Conservation (phyloP, 2,329 filamentous ascomycete genomes). For the Colletotrichum somersetense region DNA sequence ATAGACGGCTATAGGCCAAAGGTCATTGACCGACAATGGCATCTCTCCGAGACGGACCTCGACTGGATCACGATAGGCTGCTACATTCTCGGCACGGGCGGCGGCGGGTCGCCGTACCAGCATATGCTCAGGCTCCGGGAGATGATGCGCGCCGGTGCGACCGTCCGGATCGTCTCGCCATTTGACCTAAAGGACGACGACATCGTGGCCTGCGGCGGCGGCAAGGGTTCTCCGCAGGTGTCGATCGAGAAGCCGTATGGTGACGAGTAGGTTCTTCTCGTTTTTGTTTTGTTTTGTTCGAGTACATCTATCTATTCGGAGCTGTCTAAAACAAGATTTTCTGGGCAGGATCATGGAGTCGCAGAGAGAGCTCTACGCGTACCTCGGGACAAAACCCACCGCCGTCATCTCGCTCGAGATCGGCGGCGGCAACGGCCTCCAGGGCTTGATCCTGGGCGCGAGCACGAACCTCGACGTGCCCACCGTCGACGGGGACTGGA, state of each 20-base stretch:
- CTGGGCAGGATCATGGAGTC: slow-evolving; percentile 56
- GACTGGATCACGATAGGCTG: slow-evolving; percentile 54
- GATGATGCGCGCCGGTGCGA: slow-evolving; percentile 63
- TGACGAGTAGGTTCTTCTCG: neutral
- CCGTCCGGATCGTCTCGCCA: slow-evolving; percentile 61
- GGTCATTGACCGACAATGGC: slow-evolving; percentile 51
- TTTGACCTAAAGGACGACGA: slow-evolving; percentile 63
- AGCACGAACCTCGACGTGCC: slow-evolving; percentile 65
- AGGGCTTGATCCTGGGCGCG: slow-evolving; percentile 68
- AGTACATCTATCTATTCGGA: no score
- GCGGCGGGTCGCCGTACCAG: slow-evolving; percentile 53
- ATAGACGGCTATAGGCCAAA: slow-evolving; percentile 51
- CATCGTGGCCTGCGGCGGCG: slow-evolving; percentile 55
- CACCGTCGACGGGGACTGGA: slow-evolving; percentile 67
- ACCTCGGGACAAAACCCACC: slow-evolving; percentile 58
- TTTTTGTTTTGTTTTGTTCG: no score
- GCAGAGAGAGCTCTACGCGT: slow-evolving; percentile 65
- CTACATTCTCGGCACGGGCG: slow-evolving; percentile 54
- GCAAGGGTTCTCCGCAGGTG: slow-evolving; percentile 72
- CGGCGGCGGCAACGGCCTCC: slow-evolving; percentile 73
- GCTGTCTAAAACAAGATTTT: neutral
- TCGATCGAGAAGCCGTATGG: slow-evolving; percentile 65
- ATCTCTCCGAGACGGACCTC: slow-evolving; percentile 53
- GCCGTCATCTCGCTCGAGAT: slow-evolving; percentile 60
- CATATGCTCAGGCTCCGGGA: slow-evolving; percentile 62